phyloP scores from a whole-genome alignment of 1,284 basidiomycete species.

The Trichosporon faecale region DNA sequence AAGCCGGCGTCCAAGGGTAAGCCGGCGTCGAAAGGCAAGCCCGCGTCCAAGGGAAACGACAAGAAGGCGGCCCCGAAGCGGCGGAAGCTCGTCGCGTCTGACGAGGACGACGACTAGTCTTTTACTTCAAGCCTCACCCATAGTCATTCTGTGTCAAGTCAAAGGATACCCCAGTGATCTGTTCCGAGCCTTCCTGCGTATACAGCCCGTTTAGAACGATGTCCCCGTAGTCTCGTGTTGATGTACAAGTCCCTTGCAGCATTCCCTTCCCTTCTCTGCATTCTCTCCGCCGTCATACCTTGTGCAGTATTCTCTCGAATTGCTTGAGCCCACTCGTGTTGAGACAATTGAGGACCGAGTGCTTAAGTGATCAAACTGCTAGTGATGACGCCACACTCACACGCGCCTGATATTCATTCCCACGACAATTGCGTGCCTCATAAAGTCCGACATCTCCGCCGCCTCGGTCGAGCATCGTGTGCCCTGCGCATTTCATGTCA shows the following conservation, averaged over 20 bases:
- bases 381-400: not conserved
- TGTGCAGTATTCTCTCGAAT: too few relatives aligned
- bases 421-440: not conserved
- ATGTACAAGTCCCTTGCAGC: not conserved
- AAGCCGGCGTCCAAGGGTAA: slow-evolving; percentile 1
- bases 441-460: not conserved
- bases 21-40: slow-evolving; percentile 19
- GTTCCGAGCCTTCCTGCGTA: not conserved
- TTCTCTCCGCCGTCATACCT: too few relatives aligned
- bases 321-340: not conserved
- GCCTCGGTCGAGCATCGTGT: not conserved
- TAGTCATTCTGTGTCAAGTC: too few relatives aligned
- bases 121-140: too few relatives aligned
- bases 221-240: not conserved
- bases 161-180: not conserved
- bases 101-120: slow-evolving; percentile 13
- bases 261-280: too few relatives aligned
- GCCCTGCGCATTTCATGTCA: not conserved
- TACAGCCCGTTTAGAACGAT: not conserved
- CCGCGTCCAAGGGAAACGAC: slow-evolving; percentile 15
- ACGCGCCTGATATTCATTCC: not conserved
- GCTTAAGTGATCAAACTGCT: not conserved
- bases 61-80: slow-evolving; percentile 16
- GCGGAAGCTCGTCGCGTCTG: slow-evolving; percentile 11
- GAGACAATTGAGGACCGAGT: not conserved